Percentiles rank a stretch among this genome's conserved stretches.
Evolutionary conservation across 1,284 basidiomycete genomes (phyloP).

Genomic region (Meira nashicola): DNA sequence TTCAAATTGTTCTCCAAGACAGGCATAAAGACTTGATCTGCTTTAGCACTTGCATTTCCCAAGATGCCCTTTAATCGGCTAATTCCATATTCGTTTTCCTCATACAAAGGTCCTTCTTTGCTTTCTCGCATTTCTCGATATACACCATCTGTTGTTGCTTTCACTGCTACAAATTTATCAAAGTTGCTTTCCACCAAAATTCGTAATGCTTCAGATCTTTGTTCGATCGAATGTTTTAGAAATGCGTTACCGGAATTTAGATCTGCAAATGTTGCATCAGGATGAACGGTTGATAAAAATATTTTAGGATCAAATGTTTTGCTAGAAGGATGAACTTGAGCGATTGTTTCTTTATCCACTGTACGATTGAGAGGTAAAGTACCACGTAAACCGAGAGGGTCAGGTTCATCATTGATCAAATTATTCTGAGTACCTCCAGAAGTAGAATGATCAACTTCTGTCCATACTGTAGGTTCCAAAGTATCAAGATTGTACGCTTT

Average conservation of each 20-base stretch:
- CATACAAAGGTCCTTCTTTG: conserved; percentile 73
- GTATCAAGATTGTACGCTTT: conserved; percentile 54
- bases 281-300: conserved; percentile 86
- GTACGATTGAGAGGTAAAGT: conserved; percentile 22
- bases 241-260: conserved; percentile 57
- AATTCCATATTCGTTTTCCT: conserved; percentile 74
- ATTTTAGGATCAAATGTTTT: conserved; percentile 94
- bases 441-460: conserved; percentile 28
- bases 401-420: conserved; percentile 36
- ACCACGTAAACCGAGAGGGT: conserved; percentile 52
- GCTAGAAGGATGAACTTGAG: conserved; percentile 58
- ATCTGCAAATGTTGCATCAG: conserved; percentile 92
- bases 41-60: conserved; percentile 68
- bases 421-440: conserved; percentile 14
- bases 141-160: conserved; percentile 87
- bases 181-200: conserved; percentile 97
- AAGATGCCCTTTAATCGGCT: conserved; percentile 67
- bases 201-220: conserved; percentile 79
- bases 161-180: conserved; percentile 94
- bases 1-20: conserved; percentile 94
- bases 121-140: conserved; percentile 73
- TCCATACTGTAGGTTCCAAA: conserved; percentile 51
- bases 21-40: conserved; percentile 91
- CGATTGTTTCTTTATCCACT: conserved; percentile 26
- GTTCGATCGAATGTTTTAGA: conserved; percentile 41